Conservation (phyloP, 192 early-diverging fungal genomes). For the Linderina pennispora region DNA sequence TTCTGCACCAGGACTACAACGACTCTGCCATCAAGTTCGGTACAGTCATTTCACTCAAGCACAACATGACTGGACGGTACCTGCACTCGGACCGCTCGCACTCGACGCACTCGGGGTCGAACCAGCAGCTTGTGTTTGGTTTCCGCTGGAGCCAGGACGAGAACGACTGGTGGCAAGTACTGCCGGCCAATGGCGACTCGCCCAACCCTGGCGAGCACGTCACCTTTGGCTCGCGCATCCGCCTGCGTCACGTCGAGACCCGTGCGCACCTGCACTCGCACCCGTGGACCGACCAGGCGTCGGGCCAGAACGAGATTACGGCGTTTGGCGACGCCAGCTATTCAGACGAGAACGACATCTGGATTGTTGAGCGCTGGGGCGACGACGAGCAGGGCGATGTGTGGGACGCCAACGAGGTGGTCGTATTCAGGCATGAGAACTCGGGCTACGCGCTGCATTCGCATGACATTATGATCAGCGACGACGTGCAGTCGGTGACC, state of each 20-base stretch:
- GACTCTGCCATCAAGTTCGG: constrained; percentile 42
- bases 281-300: constrained; percentile 34
- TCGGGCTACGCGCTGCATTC: constrained; percentile 49
- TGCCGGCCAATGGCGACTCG: constrained; percentile 42
- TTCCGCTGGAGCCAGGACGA: constrained; percentile 36
- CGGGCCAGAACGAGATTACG: constrained; percentile 53
- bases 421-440: constrained; percentile 45
- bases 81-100: constrained; percentile 43
- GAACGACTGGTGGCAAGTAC: constrained; percentile 49
- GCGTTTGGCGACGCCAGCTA: constrained; percentile 44
- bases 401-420: constrained; percentile 42
- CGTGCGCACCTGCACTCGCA: constrained; percentile 53
- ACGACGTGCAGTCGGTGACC: constrained; percentile 47
- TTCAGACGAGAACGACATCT: constrained; percentile 55
- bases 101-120: constrained; percentile 44
- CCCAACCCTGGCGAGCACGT: constrained; percentile 37
- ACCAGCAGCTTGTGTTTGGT: constrained; percentile 52
- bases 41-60: constrained; percentile 50
- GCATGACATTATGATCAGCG: constrained; percentile 29
- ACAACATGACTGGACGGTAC: constrained; percentile 49
- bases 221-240: constrained; percentile 43
- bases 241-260: constrained; percentile 48
- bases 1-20: constrained; percentile 15
- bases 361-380: constrained; percentile 49
- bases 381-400: constrained; percentile 37